Evolutionary conservation across 2,329 filamentous ascomycete species (phyloP), one percentile per base, ranked within the genome.

Genomic region (Aureobasidium sp.): DNA sequence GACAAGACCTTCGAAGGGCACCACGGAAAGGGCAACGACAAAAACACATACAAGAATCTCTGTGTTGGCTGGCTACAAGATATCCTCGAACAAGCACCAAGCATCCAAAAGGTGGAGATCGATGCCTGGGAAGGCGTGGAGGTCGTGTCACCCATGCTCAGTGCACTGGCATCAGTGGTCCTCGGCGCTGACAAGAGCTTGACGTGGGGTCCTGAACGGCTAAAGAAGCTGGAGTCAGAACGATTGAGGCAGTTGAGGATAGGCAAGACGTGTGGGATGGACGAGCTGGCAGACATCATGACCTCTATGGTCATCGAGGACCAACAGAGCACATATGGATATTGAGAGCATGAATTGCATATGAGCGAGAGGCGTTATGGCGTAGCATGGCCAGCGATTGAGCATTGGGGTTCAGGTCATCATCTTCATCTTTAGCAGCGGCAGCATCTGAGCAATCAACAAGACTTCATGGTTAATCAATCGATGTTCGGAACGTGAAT

Each of bases 21-120:
- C 61, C 77, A 84, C 12, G 66, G 66, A 16, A 56, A 58, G 22
- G 59, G 61, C 37, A 76, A 78, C 22, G 75, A 76, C 1, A 77
- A 83, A 22, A 79, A 83, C 1, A 88, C 86, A 58, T 90, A 88
- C 63, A 86, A 88, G 56, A 68, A 67, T 4, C 90, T 89, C 62
- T 83, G 79, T 22, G 70, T 75, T 10, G 69, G 71, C 1, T 68
- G 90, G 24, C 64, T 90, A 6, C 67, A 70, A 3, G 73, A 71
- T 6, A 74, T 89, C 3, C 62, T 89, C 2, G 69, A 72, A 1
- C 74, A 75, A 52, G 67, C 86, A 54, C 80, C 83, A 0, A 74
- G 71, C 32, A 65, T 87, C 2, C 63, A 74, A 7, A 70, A 72
- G 1, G 73, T 90, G 17, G 78, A 87, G 61, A 86, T 90, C 57